Evolutionary conservation across 495 filamentous ascomycete species (phyloP).

Genomic region (Oidiodendron maius): DNA sequence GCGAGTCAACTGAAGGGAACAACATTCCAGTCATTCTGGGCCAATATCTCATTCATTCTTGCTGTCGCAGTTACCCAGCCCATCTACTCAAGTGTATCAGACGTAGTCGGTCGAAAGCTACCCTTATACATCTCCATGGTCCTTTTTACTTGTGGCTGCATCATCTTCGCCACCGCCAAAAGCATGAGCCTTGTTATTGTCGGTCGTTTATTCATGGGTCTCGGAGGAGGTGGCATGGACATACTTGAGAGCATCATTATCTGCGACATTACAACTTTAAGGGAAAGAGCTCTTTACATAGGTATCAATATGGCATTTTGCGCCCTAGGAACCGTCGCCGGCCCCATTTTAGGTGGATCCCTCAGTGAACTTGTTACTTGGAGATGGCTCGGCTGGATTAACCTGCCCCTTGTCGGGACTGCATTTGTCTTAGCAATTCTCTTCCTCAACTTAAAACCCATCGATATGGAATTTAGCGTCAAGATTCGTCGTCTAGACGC

Average conservation of each 20-base stretch:
- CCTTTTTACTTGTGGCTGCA: conserved; percentile 50
- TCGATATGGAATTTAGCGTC: conserved; percentile 21
- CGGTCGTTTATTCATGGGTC: conserved; percentile 43
- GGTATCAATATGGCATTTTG: conserved; percentile 30
- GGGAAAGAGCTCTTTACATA: conserved; percentile 33
- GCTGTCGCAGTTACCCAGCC: conserved; percentile 42
- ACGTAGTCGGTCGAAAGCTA: conserved; percentile 41
- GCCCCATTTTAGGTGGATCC: conserved; percentile 25
- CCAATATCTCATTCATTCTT: conserved; percentile 48
- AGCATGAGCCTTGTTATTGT: conserved; percentile 43
- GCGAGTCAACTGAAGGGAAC: conserved; percentile 36
- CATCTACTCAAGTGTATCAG: conserved; percentile 35
- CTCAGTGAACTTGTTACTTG: conserved; percentile 38
- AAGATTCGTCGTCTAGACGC: conserved; percentile 52
- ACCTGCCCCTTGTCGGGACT: conserved; percentile 31
- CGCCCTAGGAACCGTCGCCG: conserved; percentile 28
- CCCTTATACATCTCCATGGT: conserved; percentile 42
- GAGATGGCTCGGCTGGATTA: conserved; percentile 23
- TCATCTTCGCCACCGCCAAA: conserved; percentile 51
- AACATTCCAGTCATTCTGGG: conserved; percentile 53
- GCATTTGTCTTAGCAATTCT: conserved; percentile 26
- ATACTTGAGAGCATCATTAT: conserved; percentile 50
- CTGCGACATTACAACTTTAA: conserved; percentile 17
- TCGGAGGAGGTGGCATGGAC: conserved; percentile 62
- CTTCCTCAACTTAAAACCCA: conserved; percentile 28